Evolutionary conservation across 192 early-diverging fungal genomes (phyloP), one percentile per base, ranked within the genome.

Genomic region (Spizellomyces punctatus): DNA sequence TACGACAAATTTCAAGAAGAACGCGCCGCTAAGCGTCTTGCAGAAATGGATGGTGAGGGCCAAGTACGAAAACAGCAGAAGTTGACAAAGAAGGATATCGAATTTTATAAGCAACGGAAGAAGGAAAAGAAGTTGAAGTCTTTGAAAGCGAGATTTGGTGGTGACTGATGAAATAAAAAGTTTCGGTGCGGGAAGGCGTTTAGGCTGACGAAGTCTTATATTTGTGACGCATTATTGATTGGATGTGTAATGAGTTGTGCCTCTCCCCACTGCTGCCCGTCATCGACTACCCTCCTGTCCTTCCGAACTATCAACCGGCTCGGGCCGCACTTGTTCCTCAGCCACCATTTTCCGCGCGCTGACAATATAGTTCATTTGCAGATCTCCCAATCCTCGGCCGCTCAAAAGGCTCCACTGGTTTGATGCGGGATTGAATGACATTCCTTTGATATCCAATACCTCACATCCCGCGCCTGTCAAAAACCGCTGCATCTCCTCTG

Each of bases 401-500:
- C 43, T 45, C 42, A 73, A 21, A 22, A 78, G 3, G 21, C 42
- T 66, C 80, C 80, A 82, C 21, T 56, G 21, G 7, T 66, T 73
- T 10, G 45, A 44, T 42, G 75, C 17, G 14, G 76, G 75, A 63
- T 82, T 71, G 58, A 49, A 80, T 6, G 50, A 54, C 41, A 86
- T 78, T 7, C 82, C 85, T 27, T 48, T 65, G 4, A 58, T 64
- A 49, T 83, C 80, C 16, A 76, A 43, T 19, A 69, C 17, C 46
- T 77, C 58, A 41, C 76, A 73, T 46, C 70, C 73, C 16, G 66
- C 66, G 10, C 46, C 27, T 6, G 14, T 19, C n/a, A 79, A 41
- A 45, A 52, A 79, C 19, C 14, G 8, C 36, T 72, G 67, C 41
- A 95, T 67, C 73, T 97, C 94, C 8, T 84, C 76, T 9, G 92